phyloP scores from a whole-genome alignment of 2,329 filamentous ascomycete species.

The Escovopsis sp. region DNA sequence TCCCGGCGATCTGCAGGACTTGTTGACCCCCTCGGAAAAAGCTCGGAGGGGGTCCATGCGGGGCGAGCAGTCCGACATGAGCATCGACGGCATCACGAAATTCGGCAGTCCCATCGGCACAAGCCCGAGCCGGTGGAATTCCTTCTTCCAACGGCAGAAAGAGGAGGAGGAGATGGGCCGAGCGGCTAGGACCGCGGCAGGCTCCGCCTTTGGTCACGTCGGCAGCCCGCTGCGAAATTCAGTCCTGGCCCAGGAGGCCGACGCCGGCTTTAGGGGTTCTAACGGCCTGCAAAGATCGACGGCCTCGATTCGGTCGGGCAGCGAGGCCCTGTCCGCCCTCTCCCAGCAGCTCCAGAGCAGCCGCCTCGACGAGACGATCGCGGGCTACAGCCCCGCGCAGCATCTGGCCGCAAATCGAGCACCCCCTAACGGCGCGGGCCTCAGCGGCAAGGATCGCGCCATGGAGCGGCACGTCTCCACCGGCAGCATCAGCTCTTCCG shows the following conservation, averaged over 20 bases:
- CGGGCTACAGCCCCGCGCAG: conserved; percentile 31
- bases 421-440: conserved; percentile 22
- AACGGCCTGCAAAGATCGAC: conserved; percentile 25
- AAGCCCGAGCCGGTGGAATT: conserved; percentile 46
- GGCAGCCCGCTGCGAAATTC: conserved; percentile 51
- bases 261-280: conserved; percentile 16
- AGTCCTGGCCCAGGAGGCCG: conserved; percentile 38
- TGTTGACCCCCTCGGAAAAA: conserved; percentile 52
- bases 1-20: conserved; percentile 52
- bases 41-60: conserved; percentile 45
- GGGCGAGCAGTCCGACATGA: conserved; percentile 21
- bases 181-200: conserved; percentile 19
- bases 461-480: conserved; percentile 45
- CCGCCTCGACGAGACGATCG: conserved; percentile 32
- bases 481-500: conserved; percentile 38
- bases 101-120: conserved; percentile 45
- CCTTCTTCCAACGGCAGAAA: conserved; percentile 43
- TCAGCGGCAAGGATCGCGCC: conserved; percentile 26
- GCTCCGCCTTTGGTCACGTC: conserved; percentile 49
- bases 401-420: conserved; percentile 31
- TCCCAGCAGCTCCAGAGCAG: conserved; percentile 49
- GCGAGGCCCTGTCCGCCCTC: conserved; percentile 41
- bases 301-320: conserved; percentile 21
- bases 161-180: conserved; percentile 37
- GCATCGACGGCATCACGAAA: conserved; percentile 33